Percentiles rank a stretch among this genome's conserved stretches.
Evolutionary conservation across 495 filamentous ascomycete species (phyloP).

Genomic region (Viridothelium virens): DNA sequence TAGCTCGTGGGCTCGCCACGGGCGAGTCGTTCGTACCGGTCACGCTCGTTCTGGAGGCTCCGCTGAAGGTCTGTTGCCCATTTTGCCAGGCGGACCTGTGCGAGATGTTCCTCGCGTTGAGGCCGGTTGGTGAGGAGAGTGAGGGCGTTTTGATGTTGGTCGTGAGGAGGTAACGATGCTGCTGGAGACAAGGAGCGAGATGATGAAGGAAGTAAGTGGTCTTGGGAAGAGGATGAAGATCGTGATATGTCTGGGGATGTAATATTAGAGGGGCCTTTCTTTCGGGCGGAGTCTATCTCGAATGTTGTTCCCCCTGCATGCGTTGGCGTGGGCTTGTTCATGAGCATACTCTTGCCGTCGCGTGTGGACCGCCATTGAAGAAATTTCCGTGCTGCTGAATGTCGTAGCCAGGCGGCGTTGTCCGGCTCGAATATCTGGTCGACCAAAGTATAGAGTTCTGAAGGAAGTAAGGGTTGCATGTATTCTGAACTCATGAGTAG

Average conservation of each 20-base stretch:
- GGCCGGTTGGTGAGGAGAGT: conserved; percentile 27
- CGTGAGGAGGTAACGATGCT: conserved; percentile 14
- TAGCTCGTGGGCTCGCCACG: conserved; percentile 65
- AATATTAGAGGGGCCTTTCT: background rate
- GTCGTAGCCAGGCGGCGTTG: conserved; percentile 76
- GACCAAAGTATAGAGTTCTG: conserved; percentile 67
- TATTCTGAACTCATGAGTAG: conserved; percentile 93
- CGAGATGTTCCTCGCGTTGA: conserved; percentile 41
- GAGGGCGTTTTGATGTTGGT: conserved; percentile 19
- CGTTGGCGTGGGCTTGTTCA: conserved; percentile 13
- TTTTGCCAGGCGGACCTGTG: conserved; percentile 71
- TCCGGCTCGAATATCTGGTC: conserved; percentile 68
- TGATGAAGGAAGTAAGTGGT: conserved; percentile 29
- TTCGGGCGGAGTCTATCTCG: background rate
- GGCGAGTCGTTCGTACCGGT: conserved; percentile 63
- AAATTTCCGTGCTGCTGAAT: conserved; percentile 80
- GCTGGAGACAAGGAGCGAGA: conserved; percentile 29
- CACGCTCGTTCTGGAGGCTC: conserved; percentile 71
- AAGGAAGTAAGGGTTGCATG: conserved; percentile 69
- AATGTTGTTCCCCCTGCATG: background rate
- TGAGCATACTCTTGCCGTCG: conserved; percentile 23
- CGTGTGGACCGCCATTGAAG: conserved; percentile 50
- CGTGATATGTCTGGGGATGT: background rate
- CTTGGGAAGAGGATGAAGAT: conserved; percentile 13
- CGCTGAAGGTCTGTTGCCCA: conserved; percentile 89